Evolutionary conservation across 1,284 basidiomycete species (phyloP).

Genomic region (Meripilus lineatus): DNA sequence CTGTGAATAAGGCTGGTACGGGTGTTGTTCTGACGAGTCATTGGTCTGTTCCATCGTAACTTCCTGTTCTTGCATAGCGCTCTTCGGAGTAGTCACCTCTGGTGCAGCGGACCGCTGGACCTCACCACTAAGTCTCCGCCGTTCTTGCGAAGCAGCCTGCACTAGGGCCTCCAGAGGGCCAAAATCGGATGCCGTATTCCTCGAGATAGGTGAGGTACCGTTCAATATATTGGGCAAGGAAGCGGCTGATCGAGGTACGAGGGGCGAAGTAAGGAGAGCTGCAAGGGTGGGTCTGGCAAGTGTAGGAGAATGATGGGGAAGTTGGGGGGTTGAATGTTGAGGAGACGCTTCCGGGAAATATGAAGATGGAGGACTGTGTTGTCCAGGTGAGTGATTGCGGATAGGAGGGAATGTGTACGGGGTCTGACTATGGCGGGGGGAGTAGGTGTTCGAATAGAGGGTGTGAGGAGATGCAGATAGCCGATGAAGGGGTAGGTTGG

Average conservation of each 20-base stretch:
- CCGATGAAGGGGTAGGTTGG: too few species aligned
- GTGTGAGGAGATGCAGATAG: background rate
- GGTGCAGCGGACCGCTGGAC: constrained; percentile 8
- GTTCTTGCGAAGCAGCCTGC: constrained; percentile 50
- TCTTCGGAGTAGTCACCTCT: too few species aligned
- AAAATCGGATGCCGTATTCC: constrained; percentile 25
- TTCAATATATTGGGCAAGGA: constrained; percentile 23
- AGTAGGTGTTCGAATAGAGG: background rate
- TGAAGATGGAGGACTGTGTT: constrained; percentile 1
- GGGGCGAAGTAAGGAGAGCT: constrained; percentile 12
- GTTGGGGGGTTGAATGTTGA: constrained; percentile 3
- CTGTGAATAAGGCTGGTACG: too few species aligned
- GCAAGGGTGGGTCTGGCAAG: constrained; percentile 10
- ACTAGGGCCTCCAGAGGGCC: constrained; percentile 44
- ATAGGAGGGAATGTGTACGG: too few species aligned
- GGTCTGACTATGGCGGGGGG: too few species aligned
- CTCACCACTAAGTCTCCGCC: constrained; percentile 36
- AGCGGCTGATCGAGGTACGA: constrained; percentile 14
- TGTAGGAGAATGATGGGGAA: constrained; percentile 7
- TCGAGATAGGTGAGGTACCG: constrained; percentile 17
- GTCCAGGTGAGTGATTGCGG: background rate
- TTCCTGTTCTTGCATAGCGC: too few species aligned
- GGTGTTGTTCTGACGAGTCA: too few species aligned
- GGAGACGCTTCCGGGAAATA: constrained; percentile 4
- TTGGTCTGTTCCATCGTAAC: too few species aligned